Conservation (phyloP, 306 rosid species). For the Trichosanthes truncata region DNA sequence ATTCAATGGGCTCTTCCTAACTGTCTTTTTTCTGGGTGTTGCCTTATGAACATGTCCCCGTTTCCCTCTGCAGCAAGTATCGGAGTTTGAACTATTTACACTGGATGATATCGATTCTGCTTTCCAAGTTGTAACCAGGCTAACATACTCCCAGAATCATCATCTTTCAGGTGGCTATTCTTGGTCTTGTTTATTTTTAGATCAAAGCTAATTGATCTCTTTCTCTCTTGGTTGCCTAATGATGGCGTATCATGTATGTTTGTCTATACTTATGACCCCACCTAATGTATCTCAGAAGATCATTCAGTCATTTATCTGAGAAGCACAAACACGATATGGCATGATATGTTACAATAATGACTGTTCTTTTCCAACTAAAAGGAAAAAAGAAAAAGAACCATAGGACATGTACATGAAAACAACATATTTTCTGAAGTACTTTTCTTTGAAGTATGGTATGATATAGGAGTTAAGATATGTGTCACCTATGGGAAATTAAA, state of each 20-base stretch:
- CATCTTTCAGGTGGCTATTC: constrained; percentile 59
- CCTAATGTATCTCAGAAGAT: background rate
- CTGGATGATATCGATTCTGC: constrained; percentile 91
- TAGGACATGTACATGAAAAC: background rate
- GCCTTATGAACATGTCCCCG: background rate
- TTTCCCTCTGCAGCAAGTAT: constrained; percentile 62
- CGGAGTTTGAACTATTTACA: constrained; percentile 79
- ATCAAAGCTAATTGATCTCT: background rate
- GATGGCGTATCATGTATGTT: background rate
- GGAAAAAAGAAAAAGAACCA: background rate
- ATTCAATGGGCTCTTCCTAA: background rate
- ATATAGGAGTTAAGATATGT: background rate
- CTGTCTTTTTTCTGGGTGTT: background rate
- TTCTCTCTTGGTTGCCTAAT: background rate
- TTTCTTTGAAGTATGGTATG: background rate
- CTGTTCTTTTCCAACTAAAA: background rate
- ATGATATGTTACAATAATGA: background rate
- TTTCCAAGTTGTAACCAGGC: constrained; percentile 70
- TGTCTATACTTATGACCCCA: background rate
- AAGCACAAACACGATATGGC: background rate
- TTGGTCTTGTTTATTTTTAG: background rate
- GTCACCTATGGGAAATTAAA: background rate
- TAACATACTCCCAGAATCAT: constrained; percentile 91
- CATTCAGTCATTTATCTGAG: background rate
- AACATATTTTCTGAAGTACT: background rate